Percentiles rank a stretch among this genome's conserved stretches.
Conservation (phyloP, 2,329 filamentous ascomycete genomes). For the Nigrograna mackinnonii region DNA sequence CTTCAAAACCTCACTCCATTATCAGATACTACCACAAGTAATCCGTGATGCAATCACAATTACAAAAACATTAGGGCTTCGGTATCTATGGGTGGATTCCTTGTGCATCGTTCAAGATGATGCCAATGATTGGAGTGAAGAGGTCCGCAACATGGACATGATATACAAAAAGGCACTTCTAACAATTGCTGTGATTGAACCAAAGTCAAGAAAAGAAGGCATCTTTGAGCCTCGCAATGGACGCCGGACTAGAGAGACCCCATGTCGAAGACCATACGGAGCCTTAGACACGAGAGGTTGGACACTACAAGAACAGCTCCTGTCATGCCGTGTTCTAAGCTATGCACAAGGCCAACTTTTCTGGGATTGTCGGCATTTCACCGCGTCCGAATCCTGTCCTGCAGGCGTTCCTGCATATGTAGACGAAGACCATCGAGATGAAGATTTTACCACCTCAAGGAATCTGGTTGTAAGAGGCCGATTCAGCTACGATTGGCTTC, state of each 20-base stretch:
- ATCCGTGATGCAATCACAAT: conserved; percentile 6
- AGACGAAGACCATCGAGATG: background rate
- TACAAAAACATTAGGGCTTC: conserved; percentile 1
- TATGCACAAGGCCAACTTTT: background rate
- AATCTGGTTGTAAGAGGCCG: background rate
- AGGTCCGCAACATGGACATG: background rate
- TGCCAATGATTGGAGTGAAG: background rate
- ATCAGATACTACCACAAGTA: background rate
- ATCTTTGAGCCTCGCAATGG: background rate
- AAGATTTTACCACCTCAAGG: background rate
- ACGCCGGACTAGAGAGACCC: background rate
- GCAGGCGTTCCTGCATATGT: background rate
- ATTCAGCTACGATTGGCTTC: too few relatives aligned
- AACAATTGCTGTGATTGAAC: background rate
- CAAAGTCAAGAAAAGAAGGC: background rate
- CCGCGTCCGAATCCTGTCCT: background rate
- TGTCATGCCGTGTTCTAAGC: background rate
- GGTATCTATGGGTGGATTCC: conserved; percentile 9
- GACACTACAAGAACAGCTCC: background rate
- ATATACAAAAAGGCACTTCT: background rate
- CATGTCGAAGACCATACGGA: background rate
- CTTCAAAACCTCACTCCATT: background rate
- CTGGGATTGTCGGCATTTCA: background rate
- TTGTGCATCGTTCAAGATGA: conserved; percentile 11
- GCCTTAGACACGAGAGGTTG: background rate